Conservation (phyloP, 2,329 filamentous ascomycete genomes). For the Pseudogymnoascus destructans region DNA sequence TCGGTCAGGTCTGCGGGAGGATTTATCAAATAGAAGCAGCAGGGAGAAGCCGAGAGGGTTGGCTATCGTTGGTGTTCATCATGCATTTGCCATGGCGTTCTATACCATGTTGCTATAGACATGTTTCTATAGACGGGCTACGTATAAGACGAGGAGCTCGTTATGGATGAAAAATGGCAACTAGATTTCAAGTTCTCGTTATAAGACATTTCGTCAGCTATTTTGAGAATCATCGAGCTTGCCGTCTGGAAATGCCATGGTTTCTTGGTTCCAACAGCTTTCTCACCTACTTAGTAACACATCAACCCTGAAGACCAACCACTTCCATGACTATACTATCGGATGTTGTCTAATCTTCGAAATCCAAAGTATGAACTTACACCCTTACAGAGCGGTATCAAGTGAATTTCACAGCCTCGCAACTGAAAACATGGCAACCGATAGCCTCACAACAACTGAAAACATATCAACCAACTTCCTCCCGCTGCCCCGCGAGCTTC, state of each 20-base stretch:
- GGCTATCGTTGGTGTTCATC: not conserved
- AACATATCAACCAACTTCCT: conserved; percentile 9
- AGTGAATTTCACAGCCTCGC: too few species aligned
- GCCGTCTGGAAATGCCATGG: not conserved
- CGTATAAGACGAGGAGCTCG: not conserved
- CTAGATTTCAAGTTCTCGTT: not conserved
- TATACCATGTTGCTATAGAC: not conserved
- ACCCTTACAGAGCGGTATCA: too few species aligned
- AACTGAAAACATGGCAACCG: not conserved
- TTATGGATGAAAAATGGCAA: not conserved
- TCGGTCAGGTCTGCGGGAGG: not conserved
- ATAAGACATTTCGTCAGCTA: not conserved
- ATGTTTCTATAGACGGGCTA: not conserved
- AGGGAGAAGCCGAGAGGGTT: not conserved
- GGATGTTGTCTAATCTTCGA: too few species aligned
- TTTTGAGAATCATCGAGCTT: not conserved
- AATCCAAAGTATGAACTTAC: too few species aligned
- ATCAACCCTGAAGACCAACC: too few species aligned
- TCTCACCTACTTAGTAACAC: too few species aligned
- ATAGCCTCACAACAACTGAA: not conserved
- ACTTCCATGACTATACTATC: too few species aligned
- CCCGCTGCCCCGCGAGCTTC: conserved; percentile 11
- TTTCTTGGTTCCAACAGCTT: not conserved
- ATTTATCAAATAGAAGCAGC: not conserved
- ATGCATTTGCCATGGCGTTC: not conserved